Evolutionary conservation across 179 eudicot species (phyloP).

Genomic region (Camellia oleifera): DNA sequence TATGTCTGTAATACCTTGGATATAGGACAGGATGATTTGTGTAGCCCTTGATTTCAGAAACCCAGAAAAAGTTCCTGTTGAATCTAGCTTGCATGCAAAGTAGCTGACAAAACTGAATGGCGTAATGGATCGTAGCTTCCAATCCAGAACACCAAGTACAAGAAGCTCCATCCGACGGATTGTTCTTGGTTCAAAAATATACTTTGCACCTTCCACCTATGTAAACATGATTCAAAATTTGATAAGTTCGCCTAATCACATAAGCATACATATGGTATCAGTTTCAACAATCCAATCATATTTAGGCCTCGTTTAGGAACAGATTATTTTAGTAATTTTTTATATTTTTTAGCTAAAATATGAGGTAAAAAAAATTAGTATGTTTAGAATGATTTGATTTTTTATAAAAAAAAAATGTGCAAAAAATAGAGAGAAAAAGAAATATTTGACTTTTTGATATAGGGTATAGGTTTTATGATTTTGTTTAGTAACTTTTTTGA

Average conservation of each 20-base stretch:
- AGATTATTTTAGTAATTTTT: no score
- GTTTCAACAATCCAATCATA: no score
- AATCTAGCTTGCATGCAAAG: constrained; percentile 73
- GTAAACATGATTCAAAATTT: neutral
- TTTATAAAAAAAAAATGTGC: no score
- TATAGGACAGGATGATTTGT: constrained; percentile 54
- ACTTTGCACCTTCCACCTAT: constrained; percentile 70
- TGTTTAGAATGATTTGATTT: no score
- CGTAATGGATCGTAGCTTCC: constrained; percentile 75
- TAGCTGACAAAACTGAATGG: constrained; percentile 67
- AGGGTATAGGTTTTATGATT: no score
- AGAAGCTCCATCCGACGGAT: constrained; percentile 82
- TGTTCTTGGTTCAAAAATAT: constrained; percentile 71
- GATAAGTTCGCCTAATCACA: neutral
- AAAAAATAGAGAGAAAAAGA: no score
- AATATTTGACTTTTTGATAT: no score
- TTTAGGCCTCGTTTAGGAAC: no score
- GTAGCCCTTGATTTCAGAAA: constrained; percentile 61
- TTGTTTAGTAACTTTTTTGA: no score
- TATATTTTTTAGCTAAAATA: no score
- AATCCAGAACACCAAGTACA: constrained; percentile 64
- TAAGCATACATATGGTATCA: no score
- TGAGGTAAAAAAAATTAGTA: no score
- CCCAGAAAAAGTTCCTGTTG: constrained; percentile 42
- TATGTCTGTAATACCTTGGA: constrained; percentile 42